Percentiles rank a stretch among this genome's conserved stretches.
These are phyloP conservation scores for Russula olivacea DNA, from an alignment of 768 basidiomycete species.

Conservation along the genomic window DNA sequence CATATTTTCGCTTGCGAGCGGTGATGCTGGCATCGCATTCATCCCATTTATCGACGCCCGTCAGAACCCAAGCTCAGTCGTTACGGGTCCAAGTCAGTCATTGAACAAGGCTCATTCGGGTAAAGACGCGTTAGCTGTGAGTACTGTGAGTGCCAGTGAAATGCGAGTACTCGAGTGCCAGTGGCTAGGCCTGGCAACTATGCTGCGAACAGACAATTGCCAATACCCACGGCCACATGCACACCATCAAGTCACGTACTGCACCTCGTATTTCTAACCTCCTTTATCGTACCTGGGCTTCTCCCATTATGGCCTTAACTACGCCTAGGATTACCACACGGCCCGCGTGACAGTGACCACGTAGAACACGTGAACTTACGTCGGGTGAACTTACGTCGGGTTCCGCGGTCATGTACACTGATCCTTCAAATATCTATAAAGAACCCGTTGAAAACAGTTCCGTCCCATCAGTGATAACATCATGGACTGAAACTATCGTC, in stretches of 20 bases:
- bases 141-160: too few relatives aligned
- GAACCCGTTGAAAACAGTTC: background rate
- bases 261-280: too few relatives aligned
- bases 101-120: background rate
- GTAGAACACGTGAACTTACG: background rate
- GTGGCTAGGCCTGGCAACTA: background rate
- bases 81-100: too few relatives aligned
- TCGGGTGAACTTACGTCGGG: background rate
- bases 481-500: too few relatives aligned
- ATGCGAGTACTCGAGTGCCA: too few relatives aligned
- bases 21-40: background rate
- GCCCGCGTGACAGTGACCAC: too few relatives aligned
- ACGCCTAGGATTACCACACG: background rate
- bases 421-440: background rate
- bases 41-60: constrained; percentile 20
- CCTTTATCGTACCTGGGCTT: background rate
- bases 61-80: background rate
- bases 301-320: background rate
- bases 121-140: background rate
- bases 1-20: background rate
- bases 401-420: background rate
- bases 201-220: too few relatives aligned
- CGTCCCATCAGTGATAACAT: too few relatives aligned
- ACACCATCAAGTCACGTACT: background rate
- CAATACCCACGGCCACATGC: too few relatives aligned